These are phyloP conservation scores for Adansonia digitata DNA, from an alignment of 345 rosid species.

Conservation along the genomic window DNA sequence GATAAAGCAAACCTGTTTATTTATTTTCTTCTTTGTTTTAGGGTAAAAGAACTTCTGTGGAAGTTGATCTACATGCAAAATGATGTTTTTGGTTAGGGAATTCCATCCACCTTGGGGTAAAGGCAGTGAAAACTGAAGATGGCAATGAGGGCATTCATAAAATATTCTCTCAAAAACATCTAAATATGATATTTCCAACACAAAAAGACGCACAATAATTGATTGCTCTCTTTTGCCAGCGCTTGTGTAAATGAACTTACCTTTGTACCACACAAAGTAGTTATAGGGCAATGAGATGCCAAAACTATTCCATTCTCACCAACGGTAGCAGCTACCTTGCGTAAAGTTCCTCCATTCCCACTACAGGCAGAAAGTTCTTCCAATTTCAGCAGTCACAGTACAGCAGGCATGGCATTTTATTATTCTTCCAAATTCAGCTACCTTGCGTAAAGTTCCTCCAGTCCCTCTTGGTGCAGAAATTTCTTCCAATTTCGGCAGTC, in stretches of 20 bases:
- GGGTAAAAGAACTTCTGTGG: constrained; percentile 80
- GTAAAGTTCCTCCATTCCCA: constrained; percentile 92
- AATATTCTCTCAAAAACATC: background rate
- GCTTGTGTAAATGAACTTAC: constrained; percentile 30
- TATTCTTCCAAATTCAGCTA: no score
- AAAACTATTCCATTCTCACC: constrained; percentile 69
- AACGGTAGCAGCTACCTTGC: constrained; percentile 78
- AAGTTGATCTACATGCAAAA: constrained; percentile 90
- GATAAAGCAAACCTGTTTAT: constrained; percentile 36
- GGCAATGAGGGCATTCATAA: background rate
- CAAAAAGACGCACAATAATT: background rate
- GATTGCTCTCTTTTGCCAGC: background rate
- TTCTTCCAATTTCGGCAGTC: constrained; percentile 74
- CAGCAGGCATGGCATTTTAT: constrained; percentile 99
- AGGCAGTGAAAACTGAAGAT: constrained; percentile 73
- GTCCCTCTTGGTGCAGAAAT: constrained; percentile 91
- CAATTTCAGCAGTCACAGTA: constrained; percentile 75
- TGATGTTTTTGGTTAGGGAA: constrained; percentile 64
- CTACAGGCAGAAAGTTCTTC: constrained; percentile 88
- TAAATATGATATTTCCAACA: background rate
- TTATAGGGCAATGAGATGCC: constrained; percentile 62
- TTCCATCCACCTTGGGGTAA: constrained; percentile 92
- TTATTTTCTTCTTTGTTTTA: constrained; percentile 74
- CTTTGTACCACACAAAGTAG: constrained; percentile 74
- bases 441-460: constrained; percentile 84